phyloP scores from a whole-genome alignment of 352 stramenopile species.

The Halophytophthora batemanensis region DNA sequence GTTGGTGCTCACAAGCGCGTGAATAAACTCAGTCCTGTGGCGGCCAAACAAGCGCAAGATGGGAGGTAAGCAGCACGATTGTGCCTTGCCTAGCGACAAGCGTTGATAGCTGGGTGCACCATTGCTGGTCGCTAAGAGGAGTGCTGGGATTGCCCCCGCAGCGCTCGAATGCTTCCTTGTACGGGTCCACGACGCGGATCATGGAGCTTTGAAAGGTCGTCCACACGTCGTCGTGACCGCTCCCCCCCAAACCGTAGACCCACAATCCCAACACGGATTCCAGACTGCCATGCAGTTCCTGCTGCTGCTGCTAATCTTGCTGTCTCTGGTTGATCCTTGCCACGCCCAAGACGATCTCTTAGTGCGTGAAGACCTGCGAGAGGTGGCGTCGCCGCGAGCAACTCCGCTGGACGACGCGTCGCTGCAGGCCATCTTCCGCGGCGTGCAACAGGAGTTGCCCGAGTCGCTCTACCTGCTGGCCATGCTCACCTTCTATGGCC shows the following conservation, averaged over 20 bases:
- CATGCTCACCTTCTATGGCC: constrained; percentile 52
- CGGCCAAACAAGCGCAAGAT: background rate
- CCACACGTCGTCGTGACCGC: constrained; percentile 1
- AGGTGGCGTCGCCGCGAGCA: constrained; percentile 14
- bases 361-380: constrained; percentile 21
- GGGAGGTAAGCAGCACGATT: background rate
- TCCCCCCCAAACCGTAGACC: background rate
- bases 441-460: constrained; percentile 30
- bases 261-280: background rate
- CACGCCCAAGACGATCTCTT: constrained; percentile 6
- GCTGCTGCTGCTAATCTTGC: constrained; percentile 8
- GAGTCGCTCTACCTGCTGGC: constrained; percentile 51
- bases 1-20: constrained; percentile 3
- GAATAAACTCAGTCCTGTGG: constrained; percentile 6
- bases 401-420: constrained; percentile 23
- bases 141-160: background rate
- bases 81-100: background rate
- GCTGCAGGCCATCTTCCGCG: constrained; percentile 32
- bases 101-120: background rate
- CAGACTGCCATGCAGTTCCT: background rate
- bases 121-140: constrained; percentile 4
- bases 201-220: background rate
- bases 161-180: constrained; percentile 8
- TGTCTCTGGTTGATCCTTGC: background rate
- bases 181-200: constrained; percentile 1